Conservation (phyloP, 768 basidiomycete species). For the Russula virescens region DNA sequence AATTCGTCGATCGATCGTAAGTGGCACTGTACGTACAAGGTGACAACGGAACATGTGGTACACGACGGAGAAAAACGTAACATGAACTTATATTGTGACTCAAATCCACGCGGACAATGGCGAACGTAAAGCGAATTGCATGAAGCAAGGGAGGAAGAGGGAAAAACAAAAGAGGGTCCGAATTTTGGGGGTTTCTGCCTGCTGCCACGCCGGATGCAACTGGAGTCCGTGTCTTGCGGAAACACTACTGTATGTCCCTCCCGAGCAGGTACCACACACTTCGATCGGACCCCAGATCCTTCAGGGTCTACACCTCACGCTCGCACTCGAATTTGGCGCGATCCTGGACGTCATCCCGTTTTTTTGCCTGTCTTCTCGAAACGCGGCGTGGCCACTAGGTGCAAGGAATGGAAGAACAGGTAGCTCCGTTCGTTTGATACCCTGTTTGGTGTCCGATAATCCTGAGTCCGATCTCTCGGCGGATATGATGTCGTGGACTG, state of each 20-base stretch:
- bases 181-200: neutral
- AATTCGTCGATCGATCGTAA: neutral
- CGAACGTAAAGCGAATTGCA: no score
- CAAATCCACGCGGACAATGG: neutral
- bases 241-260: no score
- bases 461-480: neutral
- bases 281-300: neutral
- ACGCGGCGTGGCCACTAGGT: slow-evolving; percentile 1
- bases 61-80: neutral
- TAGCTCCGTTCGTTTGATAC: neutral
- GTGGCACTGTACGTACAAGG: no score
- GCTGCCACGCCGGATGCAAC: no score
- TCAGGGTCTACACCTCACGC: neutral
- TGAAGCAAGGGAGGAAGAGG: neutral
- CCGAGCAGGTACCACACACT: neutral
- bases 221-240: no score
- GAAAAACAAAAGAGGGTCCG: neutral
- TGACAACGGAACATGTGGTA: neutral
- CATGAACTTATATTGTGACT: neutral
- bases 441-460: slow-evolving; percentile 8
- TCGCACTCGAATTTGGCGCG: neutral
- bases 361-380: slow-evolving; percentile 17
- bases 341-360: neutral
- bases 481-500: slow-evolving; percentile 38
- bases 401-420: neutral